These are phyloP conservation scores for Magnolia officinalis DNA, from an alignment of 164 flowering plant species.

Conservation along the genomic window DNA sequence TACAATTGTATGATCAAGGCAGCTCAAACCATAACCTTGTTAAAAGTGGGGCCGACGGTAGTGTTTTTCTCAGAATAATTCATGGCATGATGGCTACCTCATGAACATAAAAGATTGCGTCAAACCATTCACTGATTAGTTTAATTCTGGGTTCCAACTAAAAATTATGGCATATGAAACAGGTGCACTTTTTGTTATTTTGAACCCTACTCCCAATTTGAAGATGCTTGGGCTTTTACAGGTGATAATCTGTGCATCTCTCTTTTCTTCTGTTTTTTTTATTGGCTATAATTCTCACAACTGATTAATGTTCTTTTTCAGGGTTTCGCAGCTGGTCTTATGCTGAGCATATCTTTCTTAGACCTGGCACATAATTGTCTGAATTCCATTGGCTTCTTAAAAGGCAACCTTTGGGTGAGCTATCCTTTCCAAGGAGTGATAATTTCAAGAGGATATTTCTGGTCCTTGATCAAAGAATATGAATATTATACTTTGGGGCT, in stretches of 20 bases:
- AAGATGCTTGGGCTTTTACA: slow-evolving; percentile 98
- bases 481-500: too few species aligned
- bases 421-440: background rate
- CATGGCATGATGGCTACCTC: background rate
- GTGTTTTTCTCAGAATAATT: background rate
- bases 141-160: slow-evolving; percentile 6
- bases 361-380: slow-evolving; percentile 97
- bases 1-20: background rate
- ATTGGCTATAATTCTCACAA: background rate
- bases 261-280: background rate
- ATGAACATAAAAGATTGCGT: background rate
- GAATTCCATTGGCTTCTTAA: slow-evolving; percentile 88
- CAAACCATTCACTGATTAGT: background rate
- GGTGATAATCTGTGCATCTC: slow-evolving; percentile 31
- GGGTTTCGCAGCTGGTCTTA: slow-evolving; percentile 98
- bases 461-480: too few species aligned
- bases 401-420: slow-evolving; percentile 89
- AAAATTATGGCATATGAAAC: slow-evolving; percentile 21
- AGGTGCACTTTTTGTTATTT: slow-evolving; percentile 88
- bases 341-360: slow-evolving; percentile 94
- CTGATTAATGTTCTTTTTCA: slow-evolving; percentile 19
- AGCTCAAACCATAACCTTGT: background rate
- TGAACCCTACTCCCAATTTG: slow-evolving; percentile 67
- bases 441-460: background rate
- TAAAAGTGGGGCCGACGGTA: background rate